A percentile compares a stretch with the other conserved stretches of the same genome.
Evolutionary conservation across 1,139 yeast species (phyloP).

Genomic region (Suhomyces taliae): DNA sequence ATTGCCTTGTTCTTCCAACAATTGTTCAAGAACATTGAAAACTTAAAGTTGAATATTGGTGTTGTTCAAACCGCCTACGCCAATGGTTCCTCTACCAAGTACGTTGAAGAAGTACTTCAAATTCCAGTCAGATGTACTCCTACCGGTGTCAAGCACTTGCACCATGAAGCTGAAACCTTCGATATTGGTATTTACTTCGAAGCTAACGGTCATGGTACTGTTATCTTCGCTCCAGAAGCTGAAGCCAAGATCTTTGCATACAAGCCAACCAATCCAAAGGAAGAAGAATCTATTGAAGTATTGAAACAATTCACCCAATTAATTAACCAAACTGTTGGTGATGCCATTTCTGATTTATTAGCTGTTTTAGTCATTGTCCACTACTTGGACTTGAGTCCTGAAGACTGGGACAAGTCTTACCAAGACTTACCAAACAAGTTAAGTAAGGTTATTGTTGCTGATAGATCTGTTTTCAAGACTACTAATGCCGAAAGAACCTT

Average conservation of each 20-base stretch:
- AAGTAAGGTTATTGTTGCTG: constrained; percentile 78
- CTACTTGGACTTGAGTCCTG: constrained; percentile 55
- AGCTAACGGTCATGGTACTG: constrained; percentile 99
- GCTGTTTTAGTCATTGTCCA: constrained; percentile 69
- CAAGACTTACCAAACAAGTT: constrained; percentile 84
- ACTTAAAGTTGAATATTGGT: constrained; percentile 57
- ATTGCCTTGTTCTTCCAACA: constrained; percentile 68
- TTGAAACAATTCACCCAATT: constrained; percentile 61
- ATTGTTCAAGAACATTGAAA: constrained; percentile 43
- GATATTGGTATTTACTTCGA: constrained; percentile 95
- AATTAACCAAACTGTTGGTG: constrained; percentile 96
- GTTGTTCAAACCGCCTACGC: constrained; percentile 98
- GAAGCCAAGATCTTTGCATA: constrained; percentile 34
- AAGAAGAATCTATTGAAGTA: constrained; percentile 49
- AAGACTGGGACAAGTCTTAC: constrained; percentile 75
- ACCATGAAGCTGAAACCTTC: constrained; percentile 79
- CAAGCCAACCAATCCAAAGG: constrained; percentile 19
- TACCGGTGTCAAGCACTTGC: constrained; percentile 95
- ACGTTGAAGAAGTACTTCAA: constrained; percentile 58
- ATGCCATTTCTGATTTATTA: constrained; percentile 86
- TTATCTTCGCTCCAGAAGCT: constrained; percentile 68
- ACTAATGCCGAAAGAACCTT: constrained; percentile 88
- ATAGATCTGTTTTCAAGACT: constrained; percentile 75
- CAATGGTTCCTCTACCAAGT: constrained; percentile 85
- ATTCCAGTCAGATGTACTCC: constrained; percentile 88